Evolutionary conservation across 2,329 filamentous ascomycete species (phyloP).

Genomic region (Penicillium sp.): DNA sequence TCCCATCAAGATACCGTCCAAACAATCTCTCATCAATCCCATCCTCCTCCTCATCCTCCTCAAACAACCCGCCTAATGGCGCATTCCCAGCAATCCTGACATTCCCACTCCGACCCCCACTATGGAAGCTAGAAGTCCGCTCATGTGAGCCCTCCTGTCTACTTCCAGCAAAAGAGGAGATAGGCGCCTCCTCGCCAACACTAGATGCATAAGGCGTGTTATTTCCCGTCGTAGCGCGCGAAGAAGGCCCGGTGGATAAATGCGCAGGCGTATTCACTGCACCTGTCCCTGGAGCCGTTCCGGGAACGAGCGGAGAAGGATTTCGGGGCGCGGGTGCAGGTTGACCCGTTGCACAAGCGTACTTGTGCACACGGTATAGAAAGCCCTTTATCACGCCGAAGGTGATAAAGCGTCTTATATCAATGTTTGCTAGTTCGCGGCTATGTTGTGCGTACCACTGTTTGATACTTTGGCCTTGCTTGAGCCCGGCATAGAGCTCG

Average conservation of each 20-base stretch:
- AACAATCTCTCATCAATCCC: slow-evolving; percentile 39
- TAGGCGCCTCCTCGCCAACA: slow-evolving; percentile 20
- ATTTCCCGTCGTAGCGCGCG: slow-evolving; percentile 31
- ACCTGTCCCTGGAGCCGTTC: not conserved
- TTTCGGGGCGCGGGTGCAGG: slow-evolving; percentile 29
- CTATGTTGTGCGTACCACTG: slow-evolving; percentile 82
- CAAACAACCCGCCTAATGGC: slow-evolving; percentile 18
- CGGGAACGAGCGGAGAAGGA: slow-evolving; percentile 11
- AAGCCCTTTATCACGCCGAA: slow-evolving; percentile 96
- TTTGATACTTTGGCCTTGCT: slow-evolving; percentile 78
- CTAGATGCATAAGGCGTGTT: slow-evolving; percentile 33
- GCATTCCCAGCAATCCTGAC: slow-evolving; percentile 9
- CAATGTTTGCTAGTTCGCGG: slow-evolving; percentile 71
- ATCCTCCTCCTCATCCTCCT: slow-evolving; percentile 36
- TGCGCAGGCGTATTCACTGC: slow-evolving; percentile 5
- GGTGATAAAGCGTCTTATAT: slow-evolving; percentile 87
- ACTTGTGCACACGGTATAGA: slow-evolving; percentile 89
- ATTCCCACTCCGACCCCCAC: slow-evolving; percentile 22
- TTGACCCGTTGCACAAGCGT: slow-evolving; percentile 61
- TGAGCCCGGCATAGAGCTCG: slow-evolving; percentile 81
- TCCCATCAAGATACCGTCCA: slow-evolving; percentile 47
- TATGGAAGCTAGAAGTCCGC: slow-evolving; percentile 28
- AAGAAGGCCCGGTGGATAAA: slow-evolving; percentile 26
- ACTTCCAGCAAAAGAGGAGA: slow-evolving; percentile 10
- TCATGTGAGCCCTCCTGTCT: slow-evolving; percentile 19